These are phyloP conservation scores for Meripilus lineatus DNA, from an alignment of 1,284 basidiomycete species.

Conservation along the genomic window DNA sequence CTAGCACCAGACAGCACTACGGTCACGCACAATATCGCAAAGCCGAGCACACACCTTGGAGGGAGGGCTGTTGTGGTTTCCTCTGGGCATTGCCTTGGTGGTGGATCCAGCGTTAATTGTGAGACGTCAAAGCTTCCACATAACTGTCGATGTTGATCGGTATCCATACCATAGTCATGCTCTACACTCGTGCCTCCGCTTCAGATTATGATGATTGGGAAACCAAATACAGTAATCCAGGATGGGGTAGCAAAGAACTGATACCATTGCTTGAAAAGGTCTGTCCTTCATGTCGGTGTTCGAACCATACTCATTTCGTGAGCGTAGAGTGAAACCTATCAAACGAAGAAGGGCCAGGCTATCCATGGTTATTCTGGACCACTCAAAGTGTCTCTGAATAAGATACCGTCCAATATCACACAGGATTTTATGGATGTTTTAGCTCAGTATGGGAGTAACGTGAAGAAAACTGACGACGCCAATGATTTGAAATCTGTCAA, in stretches of 20 bases:
- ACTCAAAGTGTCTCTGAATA: conserved; percentile 3
- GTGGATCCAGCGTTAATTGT: conserved; percentile 57
- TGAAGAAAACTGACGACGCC: not conserved
- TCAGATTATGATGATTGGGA: conserved; percentile 55
- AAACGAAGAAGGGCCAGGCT: not conserved
- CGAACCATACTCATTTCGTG: not conserved
- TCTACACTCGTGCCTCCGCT: conserved; percentile 45
- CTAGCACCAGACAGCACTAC: conserved; percentile 20
- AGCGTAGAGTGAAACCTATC: conserved; percentile 1
- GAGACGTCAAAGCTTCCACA: conserved; percentile 13
- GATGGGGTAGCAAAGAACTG: conserved; percentile 44
- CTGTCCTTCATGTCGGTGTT: too few species aligned
- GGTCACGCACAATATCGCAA: conserved; percentile 13
- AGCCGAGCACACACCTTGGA: conserved; percentile 30
- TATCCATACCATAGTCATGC: conserved; percentile 27
- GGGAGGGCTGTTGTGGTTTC: conserved; percentile 38
- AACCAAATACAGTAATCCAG: conserved; percentile 36
- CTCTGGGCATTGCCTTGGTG: conserved; percentile 44
- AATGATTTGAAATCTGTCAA: not conserved
- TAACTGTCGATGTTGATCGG: not conserved
- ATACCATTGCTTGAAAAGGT: conserved; percentile 47
- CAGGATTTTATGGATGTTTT: conserved; percentile 38
- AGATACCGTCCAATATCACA: conserved; percentile 27
- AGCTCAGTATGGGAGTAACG: conserved; percentile 29
- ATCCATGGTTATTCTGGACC: conserved; percentile 1